Evolutionary conservation across 805 yeast species (phyloP).

Genomic region (Ogataea pignaliae): DNA sequence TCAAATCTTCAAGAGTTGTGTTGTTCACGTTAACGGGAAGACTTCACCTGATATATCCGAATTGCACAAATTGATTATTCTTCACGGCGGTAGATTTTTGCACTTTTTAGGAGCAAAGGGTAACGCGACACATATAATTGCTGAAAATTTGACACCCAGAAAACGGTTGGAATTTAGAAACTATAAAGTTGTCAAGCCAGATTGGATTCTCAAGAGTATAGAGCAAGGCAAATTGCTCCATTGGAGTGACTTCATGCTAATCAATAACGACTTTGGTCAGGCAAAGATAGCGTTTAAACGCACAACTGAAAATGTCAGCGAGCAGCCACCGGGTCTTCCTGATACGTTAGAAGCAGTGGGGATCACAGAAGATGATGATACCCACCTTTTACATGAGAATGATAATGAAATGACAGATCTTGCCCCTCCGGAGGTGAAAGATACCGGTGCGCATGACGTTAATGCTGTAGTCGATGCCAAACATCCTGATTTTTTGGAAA

Average conservation of each 20-base stretch:
- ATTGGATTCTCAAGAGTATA: slow-evolving; percentile 74
- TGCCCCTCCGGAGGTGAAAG: slow-evolving; percentile 8
- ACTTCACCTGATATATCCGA: slow-evolving; percentile 76
- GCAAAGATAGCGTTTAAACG: slow-evolving; percentile 28
- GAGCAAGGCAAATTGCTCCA: slow-evolving; percentile 42
- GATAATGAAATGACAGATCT: slow-evolving; percentile 8
- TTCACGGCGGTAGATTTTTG: slow-evolving; percentile 76
- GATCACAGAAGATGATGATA: slow-evolving; percentile 4
- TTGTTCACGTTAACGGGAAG: slow-evolving; percentile 82
- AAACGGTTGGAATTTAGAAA: slow-evolving; percentile 62
- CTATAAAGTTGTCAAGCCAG: slow-evolving; percentile 73
- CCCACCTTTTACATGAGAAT: slow-evolving; percentile 1
- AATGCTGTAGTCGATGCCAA: slow-evolving; percentile 48
- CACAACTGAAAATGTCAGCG: not conserved
- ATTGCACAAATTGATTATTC: slow-evolving; percentile 63
- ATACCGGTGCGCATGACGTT: slow-evolving; percentile 5
- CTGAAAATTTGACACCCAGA: slow-evolving; percentile 72
- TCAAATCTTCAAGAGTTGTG: slow-evolving; percentile 56
- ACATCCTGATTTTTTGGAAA: slow-evolving; percentile 68
- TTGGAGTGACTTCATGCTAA: slow-evolving; percentile 67
- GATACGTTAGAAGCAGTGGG: slow-evolving; percentile 3
- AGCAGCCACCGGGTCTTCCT: slow-evolving; percentile 1
- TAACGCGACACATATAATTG: slow-evolving; percentile 79
- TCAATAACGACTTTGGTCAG: slow-evolving; percentile 53
- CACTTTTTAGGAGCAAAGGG: slow-evolving; percentile 68